A percentile compares a stretch with the other conserved stretches of the same genome.
These are phyloP conservation scores for Mycena crocata DNA, from an alignment of 768 basidiomycete genomes.

Conservation along the genomic window DNA sequence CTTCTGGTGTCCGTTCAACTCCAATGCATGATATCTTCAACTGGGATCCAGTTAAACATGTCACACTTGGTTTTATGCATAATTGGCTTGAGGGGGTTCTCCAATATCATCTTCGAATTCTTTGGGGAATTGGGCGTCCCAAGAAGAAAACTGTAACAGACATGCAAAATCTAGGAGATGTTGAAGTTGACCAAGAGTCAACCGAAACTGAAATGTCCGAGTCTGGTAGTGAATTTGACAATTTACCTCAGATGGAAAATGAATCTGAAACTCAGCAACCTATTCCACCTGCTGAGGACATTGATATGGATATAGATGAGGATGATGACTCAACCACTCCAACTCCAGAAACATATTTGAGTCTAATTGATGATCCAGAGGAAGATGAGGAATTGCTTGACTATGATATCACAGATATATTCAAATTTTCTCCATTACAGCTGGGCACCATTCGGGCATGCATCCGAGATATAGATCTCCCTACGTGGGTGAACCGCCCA, in stretches of 20 bases:
- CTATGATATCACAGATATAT: background rate
- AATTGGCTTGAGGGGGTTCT: constrained; percentile 34
- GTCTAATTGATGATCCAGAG: too few species aligned
- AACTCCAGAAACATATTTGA: too few species aligned
- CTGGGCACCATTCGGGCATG: background rate
- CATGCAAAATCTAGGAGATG: background rate
- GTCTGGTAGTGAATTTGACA: background rate
- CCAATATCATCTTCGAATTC: constrained; percentile 19
- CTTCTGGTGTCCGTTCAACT: constrained; percentile 30
- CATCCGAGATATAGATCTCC: constrained; percentile 20
- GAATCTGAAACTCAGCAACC: too few species aligned
- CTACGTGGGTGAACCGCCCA: constrained; percentile 29
- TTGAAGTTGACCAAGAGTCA: too few species aligned
- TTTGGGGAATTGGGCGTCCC: constrained; percentile 34
- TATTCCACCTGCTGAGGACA: background rate
- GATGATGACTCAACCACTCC: background rate
- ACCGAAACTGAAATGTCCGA: background rate
- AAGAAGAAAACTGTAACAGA: background rate
- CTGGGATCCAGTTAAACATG: constrained; percentile 33
- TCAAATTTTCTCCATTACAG: background rate
- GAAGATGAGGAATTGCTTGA: background rate
- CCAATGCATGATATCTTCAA: constrained; percentile 16
- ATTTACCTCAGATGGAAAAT: background rate
- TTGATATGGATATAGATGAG: background rate
- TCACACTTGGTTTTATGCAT: constrained; percentile 37